Base-by-base conservation (phyloP, 768 basidiomycete genomes). In the Goffeauzyma gilvescens region DNA sequence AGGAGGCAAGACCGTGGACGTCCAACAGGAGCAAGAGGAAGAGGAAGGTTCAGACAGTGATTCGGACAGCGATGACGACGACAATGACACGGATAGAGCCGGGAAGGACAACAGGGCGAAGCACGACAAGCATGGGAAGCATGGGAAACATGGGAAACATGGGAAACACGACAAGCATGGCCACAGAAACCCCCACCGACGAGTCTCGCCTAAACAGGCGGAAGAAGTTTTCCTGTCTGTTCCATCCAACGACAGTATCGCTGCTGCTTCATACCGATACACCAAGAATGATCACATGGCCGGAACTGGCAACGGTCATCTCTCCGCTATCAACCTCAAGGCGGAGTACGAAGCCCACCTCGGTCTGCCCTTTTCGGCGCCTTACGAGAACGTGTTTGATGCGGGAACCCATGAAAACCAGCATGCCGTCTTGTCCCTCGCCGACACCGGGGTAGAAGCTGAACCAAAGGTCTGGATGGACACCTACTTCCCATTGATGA, bases 401-500 rank as follows among this genome's bases (percentile, higher is more conserved):
- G 57, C 61, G 18, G 61, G 61, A 14, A 55, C 50, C 33, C 14
- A 31, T 1, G 51, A 57, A 27, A 51, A 46, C 35, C 61, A 60
- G 41, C 15, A 30, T n/a, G 44, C 44, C 8, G 36, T 45, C 20
- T 27, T 40, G 1, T 44, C 40, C 6, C n/a, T 46, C n/a, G 32
- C 24, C 17, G 35, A 45, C 13, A 30, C 33, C 12, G n/a, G n/a
- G n/a, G n/a, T n/a, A n/a, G n/a, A n/a, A n/a, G 37, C 41, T 10
- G 35, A 48, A 28, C 12, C 36, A 4, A 41, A 54, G 18, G 61
- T 63, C 13, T 63, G 61, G 61, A 38, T 63, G 6, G 61, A 63
- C 48, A 58, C 57, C 7, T 93, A 96, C 62, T 90, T 80, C 62
- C 86, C 89, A 2, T 69, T 86, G 31, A 65, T 90, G 67, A 84